Base-by-base conservation (phyloP, 805 yeast species). In the Spathaspora hagerdaliae region DNA sequence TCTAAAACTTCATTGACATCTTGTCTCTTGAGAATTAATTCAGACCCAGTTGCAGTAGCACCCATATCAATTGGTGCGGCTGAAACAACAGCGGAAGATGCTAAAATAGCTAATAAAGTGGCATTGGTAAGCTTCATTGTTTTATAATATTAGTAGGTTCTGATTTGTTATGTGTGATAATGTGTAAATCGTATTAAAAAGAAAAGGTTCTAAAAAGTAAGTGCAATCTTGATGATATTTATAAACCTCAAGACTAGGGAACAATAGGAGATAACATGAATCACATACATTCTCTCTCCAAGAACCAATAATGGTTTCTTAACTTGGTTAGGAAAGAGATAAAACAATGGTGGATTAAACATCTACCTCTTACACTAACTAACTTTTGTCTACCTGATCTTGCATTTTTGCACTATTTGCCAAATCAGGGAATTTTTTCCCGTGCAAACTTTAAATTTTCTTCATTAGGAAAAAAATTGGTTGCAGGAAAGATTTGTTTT, bases 81-180 rank as follows among this genome's bases (percentile, higher is more conserved):
- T 41, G 57, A 51, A 31, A 65, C 74, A 39, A 64, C 51, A 29
- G 72, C 59, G 34, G 67, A 48, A 32, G 75, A 39, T 45, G 71
- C 73, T 54, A 69, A 62, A 50, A 71, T 55, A 45, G 75, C 73
- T 49, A 69, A 55, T 43, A 64, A 57, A 40, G 75, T 61, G 39
- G 75, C 55, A 38, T 68, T 59, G 34, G 75, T 57, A 37, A 71
- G 64, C 62, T 69, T 71, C 77, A 71, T 71, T 54, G 49, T 53
- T 38, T 2, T 14, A 29, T 29, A 11, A 29, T 29, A 3, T 35
- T n/a, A n/a, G n/a, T n/a, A n/a, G n/a, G n/a, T 44, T 24, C 10
- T 8, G 27, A 13, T 7, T 26, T n/a, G 14, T 26, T 24, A 8
- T 12, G 27, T 37, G 14, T 12, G 24, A 19, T 19, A 19, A 11